phyloP scores from a whole-genome alignment of 2,329 filamentous ascomycete genomes.

The Claviceps citrina region DNA sequence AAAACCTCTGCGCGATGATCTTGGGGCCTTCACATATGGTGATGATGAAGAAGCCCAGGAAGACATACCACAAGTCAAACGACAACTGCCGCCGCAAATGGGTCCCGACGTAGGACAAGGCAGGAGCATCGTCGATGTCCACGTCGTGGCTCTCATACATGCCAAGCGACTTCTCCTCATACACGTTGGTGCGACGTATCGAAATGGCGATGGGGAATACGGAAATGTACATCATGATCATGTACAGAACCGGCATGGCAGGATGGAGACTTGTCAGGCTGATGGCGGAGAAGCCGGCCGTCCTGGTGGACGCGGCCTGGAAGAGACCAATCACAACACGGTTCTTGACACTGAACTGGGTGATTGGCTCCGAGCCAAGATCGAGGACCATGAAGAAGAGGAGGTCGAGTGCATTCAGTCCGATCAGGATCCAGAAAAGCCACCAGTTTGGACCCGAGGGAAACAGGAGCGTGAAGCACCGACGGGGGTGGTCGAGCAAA shows the following conservation, averaged over 20 bases:
- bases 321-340: constrained; percentile 78
- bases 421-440: constrained; percentile 73
- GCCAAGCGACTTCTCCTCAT: constrained; percentile 77
- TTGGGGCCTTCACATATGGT: constrained; percentile 69
- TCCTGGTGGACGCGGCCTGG: constrained; percentile 77
- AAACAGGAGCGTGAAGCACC: constrained; percentile 91
- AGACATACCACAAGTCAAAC: constrained; percentile 96
- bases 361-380: constrained; percentile 57
- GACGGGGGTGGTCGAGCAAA: constrained; percentile 80
- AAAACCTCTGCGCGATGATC: constrained; percentile 48
- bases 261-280: constrained; percentile 68
- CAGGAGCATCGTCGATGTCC: constrained; percentile 37
- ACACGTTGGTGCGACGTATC: constrained; percentile 85
- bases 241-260: constrained; percentile 81
- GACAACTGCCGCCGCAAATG: constrained; percentile 88
- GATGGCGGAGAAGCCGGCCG: constrained; percentile 76
- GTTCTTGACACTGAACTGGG: constrained; percentile 51
- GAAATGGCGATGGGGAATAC: constrained; percentile 94
- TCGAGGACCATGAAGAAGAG: constrained; percentile 89
- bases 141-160: constrained; percentile 43
- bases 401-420: constrained; percentile 71
- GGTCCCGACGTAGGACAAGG: constrained; percentile 72
- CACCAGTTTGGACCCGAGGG: constrained; percentile 87
- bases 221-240: constrained; percentile 99
- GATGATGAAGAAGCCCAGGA: constrained; percentile 83